Base-by-base conservation (phyloP, 2,329 filamentous ascomycete genomes). In the Aureobasidium vineae region DNA sequence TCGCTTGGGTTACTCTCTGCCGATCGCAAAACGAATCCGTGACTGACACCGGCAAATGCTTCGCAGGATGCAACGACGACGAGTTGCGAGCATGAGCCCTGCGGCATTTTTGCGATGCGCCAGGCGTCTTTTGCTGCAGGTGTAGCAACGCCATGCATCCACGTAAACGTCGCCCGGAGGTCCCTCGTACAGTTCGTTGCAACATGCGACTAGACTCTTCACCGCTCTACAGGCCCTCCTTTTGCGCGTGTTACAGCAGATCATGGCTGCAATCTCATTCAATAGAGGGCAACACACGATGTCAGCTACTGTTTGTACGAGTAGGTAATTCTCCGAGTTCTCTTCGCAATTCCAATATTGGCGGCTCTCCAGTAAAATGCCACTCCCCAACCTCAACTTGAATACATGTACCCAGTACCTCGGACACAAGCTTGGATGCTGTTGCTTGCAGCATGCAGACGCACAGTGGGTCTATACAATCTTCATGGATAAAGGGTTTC, bases 101-200 rank as follows among this genome's bases (percentile, higher is more conserved):
- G 59, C 59, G 59, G 59, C 59, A 63, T 63, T 63, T 63, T 63
- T 28, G 28, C 57, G 23, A 41, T 61, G 57, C 57, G 21, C 40
- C 26, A 43, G 56, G 43, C 57, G 57, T 38, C 43, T 61, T 15
- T 33, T 63, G 45, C 49, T 63, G 59, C 59, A 63, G 59, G 59
- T 63, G 59, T 38, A 59, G 28, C 54, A 45, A 33, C 56, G 56
- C 56, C 56, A 49, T 61, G 57, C 57, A 61, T 61, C 41, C 43
- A 38, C 31, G 28, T 61, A 38, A 49, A 47, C 57, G 57, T 38
- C 43, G 57, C 13, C n/a, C 10, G 19, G 36, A 49, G 57, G n/a
- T 13, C 45, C 57, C 36, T 52, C 33, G 26, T 40, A 38, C 21
- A 38, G 28, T 63, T 40, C 21, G 36, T 40, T 8, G 40, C 40